A percentile compares a stretch with the other conserved stretches of the same genome.
Conservation (phyloP, 345 rosid genomes). For the Citrus cavaleriei region DNA sequence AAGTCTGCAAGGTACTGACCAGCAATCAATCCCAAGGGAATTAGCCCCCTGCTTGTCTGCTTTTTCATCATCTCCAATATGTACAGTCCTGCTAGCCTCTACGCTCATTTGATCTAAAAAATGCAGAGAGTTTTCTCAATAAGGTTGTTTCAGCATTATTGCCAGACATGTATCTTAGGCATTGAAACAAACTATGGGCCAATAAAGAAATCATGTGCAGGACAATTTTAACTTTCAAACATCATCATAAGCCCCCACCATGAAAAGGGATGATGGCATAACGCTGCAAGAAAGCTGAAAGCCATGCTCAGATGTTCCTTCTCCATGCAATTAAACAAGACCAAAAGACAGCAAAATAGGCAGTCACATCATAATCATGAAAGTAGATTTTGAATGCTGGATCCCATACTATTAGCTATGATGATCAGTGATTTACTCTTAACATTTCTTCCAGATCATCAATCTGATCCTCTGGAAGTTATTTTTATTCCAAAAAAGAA, state of each 20-base stretch:
- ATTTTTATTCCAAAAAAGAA: no score
- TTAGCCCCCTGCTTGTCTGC: constrained; percentile 81
- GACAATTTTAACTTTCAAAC: neutral
- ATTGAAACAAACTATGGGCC: neutral
- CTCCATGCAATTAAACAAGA: neutral
- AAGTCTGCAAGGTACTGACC: constrained; percentile 38
- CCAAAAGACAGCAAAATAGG: neutral
- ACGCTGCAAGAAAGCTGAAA: neutral
- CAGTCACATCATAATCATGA: neutral
- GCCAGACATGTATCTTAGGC: neutral
- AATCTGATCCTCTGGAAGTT: neutral
- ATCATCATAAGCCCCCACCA: neutral
- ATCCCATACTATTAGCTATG: neutral
- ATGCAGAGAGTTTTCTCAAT: neutral
- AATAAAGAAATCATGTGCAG: neutral
- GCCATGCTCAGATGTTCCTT: neutral
- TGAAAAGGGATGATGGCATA: neutral
- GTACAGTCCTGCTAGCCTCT: constrained; percentile 58
- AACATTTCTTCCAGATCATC: neutral
- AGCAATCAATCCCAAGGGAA: constrained; percentile 69
- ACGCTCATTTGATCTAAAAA: constrained; percentile 47
- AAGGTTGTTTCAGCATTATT: neutral
- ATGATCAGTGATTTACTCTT: neutral
- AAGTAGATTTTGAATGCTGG: neutral
- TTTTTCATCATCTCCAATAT: constrained; percentile 71